Percentiles rank a stretch among this genome's conserved stretches.
These are phyloP conservation scores for Medicago lupulina DNA, from an alignment of 306 rosid species.

Conservation along the genomic window DNA sequence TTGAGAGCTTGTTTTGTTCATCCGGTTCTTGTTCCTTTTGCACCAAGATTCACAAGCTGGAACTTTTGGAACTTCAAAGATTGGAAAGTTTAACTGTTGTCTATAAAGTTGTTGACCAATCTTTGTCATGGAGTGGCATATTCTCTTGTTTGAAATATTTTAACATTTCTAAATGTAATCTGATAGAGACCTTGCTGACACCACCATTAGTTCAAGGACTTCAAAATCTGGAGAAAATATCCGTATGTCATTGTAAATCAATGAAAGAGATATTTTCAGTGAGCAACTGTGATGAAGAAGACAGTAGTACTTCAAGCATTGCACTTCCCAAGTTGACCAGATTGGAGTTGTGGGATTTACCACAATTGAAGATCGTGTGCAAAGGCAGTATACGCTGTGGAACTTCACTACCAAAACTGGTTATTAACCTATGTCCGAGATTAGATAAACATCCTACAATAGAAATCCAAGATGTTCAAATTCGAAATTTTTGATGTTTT, in stretches of 20 bases:
- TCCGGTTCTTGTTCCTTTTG: too few relatives aligned
- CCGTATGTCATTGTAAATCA: fast-evolving
- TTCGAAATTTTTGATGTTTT: too few relatives aligned
- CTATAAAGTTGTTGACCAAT: background rate
- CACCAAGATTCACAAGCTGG: conserved; percentile 5
- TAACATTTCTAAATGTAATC: background rate
- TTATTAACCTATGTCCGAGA: too few relatives aligned
- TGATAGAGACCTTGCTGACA: conserved; percentile 28
- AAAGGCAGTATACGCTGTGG: background rate
- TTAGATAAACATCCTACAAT: too few relatives aligned
- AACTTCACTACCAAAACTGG: background rate
- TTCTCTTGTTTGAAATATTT: conserved; percentile 23
- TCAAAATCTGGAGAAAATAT: background rate
- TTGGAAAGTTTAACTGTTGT: background rate
- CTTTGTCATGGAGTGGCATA: background rate
- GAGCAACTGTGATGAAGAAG: background rate
- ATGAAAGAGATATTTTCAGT: conserved; percentile 1
- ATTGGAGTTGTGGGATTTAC: background rate
- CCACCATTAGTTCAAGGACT: background rate
- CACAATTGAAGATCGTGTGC: too few relatives aligned
- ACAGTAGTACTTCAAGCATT: background rate
- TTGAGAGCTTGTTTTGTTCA: conserved; percentile 27
- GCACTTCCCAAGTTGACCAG: background rate
- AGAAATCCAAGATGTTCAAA: too few relatives aligned
- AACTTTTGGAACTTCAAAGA: background rate